Conservation (phyloP, 352 stramenopile genomes). For the Globisporangium heterothallicum region DNA sequence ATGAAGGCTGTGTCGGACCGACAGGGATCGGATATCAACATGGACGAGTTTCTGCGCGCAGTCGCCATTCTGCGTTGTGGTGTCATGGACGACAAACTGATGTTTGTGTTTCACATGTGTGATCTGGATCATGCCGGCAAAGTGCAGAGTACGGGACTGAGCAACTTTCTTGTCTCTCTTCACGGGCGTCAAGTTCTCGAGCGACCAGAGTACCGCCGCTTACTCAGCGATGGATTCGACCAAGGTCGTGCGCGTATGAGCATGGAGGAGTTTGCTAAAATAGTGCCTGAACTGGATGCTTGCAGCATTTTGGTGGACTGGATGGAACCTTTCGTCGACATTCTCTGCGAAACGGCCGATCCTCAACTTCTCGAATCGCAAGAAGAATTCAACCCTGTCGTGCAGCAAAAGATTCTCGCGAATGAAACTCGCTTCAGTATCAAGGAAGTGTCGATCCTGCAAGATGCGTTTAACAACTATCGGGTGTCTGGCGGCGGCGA, state of each 20-base stretch:
- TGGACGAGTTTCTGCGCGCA: constrained; percentile 83
- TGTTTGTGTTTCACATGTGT: constrained; percentile 86
- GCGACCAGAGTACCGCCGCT: constrained; percentile 57
- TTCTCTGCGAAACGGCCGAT: constrained; percentile 77
- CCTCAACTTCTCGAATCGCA: constrained; percentile 77
- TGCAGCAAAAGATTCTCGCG: constrained; percentile 85
- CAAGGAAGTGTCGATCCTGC: constrained; percentile 74
- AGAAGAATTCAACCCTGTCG: constrained; percentile 84
- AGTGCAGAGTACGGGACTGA: constrained; percentile 79
- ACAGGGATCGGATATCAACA: constrained; percentile 80
- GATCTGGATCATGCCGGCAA: constrained; percentile 83
- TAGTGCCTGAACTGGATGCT: constrained; percentile 48
- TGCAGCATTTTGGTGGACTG: constrained; percentile 66
- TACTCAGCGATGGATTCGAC: constrained; percentile 79
- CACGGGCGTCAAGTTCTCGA: constrained; percentile 75
- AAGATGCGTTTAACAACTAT: constrained; percentile 85
- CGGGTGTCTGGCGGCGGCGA: constrained; percentile 59
- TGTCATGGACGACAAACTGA: constrained; percentile 67
- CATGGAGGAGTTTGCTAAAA: constrained; percentile 62
- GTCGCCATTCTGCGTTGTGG: constrained; percentile 73
- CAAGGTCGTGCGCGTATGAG: constrained; percentile 73
- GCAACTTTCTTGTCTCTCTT: constrained; percentile 82
- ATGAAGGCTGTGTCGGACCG: constrained; percentile 86
- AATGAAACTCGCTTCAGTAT: constrained; percentile 76
- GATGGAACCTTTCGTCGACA: constrained; percentile 84